phyloP scores from a whole-genome alignment of 1,284 basidiomycete species.

The Boletellus deceptivus region DNA sequence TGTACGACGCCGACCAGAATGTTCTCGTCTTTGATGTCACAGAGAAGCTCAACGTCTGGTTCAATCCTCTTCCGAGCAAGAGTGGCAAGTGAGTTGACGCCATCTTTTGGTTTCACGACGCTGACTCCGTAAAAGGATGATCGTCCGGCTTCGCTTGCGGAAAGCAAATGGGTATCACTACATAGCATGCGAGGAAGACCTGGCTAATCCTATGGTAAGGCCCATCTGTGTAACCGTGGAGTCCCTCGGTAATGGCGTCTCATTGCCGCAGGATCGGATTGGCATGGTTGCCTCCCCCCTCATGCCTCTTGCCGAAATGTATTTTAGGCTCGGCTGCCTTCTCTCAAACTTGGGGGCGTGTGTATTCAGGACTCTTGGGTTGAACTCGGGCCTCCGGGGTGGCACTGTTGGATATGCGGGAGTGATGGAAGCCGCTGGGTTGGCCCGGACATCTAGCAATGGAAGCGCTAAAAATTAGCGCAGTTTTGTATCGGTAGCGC shows the following conservation, averaged over 20 bases:
- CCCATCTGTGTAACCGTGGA: neutral
- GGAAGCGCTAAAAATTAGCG: slow-evolving; percentile 19
- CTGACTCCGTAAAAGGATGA: slow-evolving; percentile 16
- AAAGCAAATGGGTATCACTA: slow-evolving; percentile 11
- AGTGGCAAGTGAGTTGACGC: slow-evolving; percentile 13
- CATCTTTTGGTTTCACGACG: neutral
- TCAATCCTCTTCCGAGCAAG: slow-evolving; percentile 23
- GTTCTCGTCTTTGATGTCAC: slow-evolving; percentile 27
- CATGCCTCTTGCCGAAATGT: slow-evolving; percentile 39
- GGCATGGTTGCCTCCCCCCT: slow-evolving; percentile 51
- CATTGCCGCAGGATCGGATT: slow-evolving; percentile 44
- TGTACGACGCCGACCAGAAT: slow-evolving; percentile 24
- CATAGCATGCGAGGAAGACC: slow-evolving; percentile 22
- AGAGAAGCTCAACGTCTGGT: slow-evolving; percentile 27
- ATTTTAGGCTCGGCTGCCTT: slow-evolving; percentile 39
- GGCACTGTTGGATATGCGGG: slow-evolving; percentile 20
- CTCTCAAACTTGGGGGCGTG: slow-evolving; percentile 45
- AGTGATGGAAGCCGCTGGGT: slow-evolving; percentile 23
- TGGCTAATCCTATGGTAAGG: slow-evolving; percentile 26
- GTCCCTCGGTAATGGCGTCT: neutral
- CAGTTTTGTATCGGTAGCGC: neutral
- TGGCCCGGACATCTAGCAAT: slow-evolving; percentile 8
- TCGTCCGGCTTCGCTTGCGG: slow-evolving; percentile 22
- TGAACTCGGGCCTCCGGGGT: slow-evolving; percentile 25
- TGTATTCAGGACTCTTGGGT: slow-evolving; percentile 33